Conservation (phyloP, 345 rosid genomes). For the Eucalyptus curtisii region DNA sequence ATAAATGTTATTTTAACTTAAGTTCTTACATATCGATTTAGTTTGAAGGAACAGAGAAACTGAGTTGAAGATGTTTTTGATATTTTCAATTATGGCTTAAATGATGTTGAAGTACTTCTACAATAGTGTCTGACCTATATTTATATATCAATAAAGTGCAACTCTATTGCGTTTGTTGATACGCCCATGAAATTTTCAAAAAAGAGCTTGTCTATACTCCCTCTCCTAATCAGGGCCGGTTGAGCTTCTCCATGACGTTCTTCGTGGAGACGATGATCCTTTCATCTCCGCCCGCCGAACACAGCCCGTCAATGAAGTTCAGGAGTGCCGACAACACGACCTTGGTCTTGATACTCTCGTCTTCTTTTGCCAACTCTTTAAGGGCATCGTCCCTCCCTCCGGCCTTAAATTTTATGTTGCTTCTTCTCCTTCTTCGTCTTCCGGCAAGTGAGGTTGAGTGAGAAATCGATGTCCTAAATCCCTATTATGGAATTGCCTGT, state of each 20-base stretch:
- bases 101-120: not conserved
- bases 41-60: not conserved
- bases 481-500: not conserved
- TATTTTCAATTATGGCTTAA: not conserved
- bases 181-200: not conserved
- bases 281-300: not conserved
- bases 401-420: no score
- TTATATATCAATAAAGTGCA: not conserved
- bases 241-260: not conserved
- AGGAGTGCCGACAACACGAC: not conserved
- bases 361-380: no score
- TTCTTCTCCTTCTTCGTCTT: not conserved
- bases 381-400: no score
- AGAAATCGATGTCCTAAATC: slow-evolving; percentile 4
- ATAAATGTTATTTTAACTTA: not conserved
- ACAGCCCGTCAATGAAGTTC: not conserved
- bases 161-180: not conserved
- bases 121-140: not conserved
- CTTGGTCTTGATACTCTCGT: not conserved
- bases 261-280: not conserved
- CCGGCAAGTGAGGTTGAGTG: not conserved
- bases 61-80: not conserved
- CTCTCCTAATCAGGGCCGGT: not conserved
- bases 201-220: not conserved
- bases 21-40: not conserved